phyloP scores from a whole-genome alignment of 2,329 filamentous ascomycete species.

The Diaporthe caulivora region DNA sequence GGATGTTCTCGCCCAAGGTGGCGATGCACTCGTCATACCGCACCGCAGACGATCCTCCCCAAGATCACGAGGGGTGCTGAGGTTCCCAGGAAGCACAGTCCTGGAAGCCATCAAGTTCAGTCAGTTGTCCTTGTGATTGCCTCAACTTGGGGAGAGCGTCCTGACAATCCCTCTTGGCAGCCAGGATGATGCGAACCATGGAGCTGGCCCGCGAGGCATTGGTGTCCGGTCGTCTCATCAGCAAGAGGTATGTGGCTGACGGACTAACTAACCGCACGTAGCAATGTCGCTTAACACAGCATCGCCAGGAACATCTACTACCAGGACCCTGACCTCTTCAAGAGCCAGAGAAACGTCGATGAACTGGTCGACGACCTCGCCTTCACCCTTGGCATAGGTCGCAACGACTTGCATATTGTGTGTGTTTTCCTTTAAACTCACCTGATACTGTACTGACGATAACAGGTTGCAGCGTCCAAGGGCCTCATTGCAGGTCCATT shows the following conservation, averaged over 20 bases:
- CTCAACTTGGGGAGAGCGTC: neutral
- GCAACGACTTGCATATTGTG: slow-evolving; percentile 79
- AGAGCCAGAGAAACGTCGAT: slow-evolving; percentile 76
- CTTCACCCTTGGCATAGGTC: slow-evolving; percentile 73
- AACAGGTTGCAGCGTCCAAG: slow-evolving; percentile 79
- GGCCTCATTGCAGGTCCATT: slow-evolving; percentile 75
- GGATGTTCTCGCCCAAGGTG: slow-evolving; percentile 59
- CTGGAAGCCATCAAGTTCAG: slow-evolving; percentile 66
- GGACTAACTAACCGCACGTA: fast-evolving
- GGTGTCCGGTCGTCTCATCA: slow-evolving; percentile 65
- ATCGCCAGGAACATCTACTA: slow-evolving; percentile 82
- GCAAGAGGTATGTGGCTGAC: slow-evolving; percentile 74
- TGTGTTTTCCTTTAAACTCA: slow-evolving; percentile 41
- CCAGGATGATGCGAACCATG: slow-evolving; percentile 68
- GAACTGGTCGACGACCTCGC: slow-evolving; percentile 81
- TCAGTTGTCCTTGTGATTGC: slow-evolving; percentile 45
- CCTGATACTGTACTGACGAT: slow-evolving; percentile 13
- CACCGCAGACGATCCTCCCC: slow-evolving; percentile 51
- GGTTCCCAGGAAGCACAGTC: slow-evolving; percentile 62
- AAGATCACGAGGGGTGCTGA: slow-evolving; percentile 40
- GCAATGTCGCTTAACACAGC: neutral
- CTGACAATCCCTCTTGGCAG: slow-evolving; percentile 51
- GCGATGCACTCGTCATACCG: slow-evolving; percentile 59
- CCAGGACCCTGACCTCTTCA: slow-evolving; percentile 79
- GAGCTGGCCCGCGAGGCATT: slow-evolving; percentile 71